A percentile compares a stretch with the other conserved stretches of the same genome.
Evolutionary conservation across 352 stramenopile species (phyloP).

Genomic region (Pelagophyceae sp.): DNA sequence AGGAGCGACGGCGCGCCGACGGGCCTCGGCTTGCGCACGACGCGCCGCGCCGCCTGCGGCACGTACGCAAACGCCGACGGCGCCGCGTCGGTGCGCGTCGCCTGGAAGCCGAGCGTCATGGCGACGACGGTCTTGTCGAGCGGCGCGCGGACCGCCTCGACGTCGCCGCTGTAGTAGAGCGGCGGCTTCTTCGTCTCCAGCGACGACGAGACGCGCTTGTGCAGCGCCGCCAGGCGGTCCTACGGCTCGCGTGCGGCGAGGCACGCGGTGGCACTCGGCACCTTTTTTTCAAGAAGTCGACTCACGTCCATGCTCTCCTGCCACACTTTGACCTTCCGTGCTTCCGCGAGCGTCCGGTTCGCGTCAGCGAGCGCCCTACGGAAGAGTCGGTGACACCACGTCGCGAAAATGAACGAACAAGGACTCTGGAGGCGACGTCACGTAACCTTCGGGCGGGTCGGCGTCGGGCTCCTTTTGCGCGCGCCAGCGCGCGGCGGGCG

Average conservation of each 20-base stretch:
- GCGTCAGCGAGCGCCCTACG: too few species aligned
- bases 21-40: not conserved
- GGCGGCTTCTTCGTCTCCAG: not conserved
- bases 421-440: too few species aligned
- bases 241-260: too few species aligned
- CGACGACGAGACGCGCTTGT: not conserved
- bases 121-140: not conserved
- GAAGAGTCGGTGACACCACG: too few species aligned
- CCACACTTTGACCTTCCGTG: too few species aligned
- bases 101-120: not conserved
- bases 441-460: too few species aligned
- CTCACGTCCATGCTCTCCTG: not conserved
- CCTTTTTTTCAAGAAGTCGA: too few species aligned
- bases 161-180: not conserved
- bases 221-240: not conserved
- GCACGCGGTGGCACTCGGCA: too few species aligned
- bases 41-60: not conserved
- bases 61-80: not conserved
- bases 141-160: not conserved
- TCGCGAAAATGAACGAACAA: too few species aligned
- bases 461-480: too few species aligned
- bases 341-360: too few species aligned
- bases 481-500: too few species aligned
- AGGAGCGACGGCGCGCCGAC: not conserved
- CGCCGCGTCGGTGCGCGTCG: not conserved